Conservation (phyloP, 768 basidiomycete genomes). For the Gloeophyllum trabeum region DNA sequence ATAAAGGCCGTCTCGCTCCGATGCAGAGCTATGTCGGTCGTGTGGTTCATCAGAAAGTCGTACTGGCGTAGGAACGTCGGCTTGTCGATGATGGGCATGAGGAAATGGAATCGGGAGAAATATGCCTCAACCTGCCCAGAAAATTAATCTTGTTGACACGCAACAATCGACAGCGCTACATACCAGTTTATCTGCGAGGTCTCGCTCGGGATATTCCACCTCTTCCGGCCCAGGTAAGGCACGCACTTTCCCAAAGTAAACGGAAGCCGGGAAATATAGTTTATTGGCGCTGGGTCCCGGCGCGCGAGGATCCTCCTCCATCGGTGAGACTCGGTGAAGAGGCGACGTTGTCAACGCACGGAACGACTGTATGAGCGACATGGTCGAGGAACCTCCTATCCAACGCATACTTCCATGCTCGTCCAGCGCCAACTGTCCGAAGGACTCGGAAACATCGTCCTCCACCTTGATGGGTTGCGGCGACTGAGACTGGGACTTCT, state of each 20-base stretch:
- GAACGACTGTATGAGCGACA: constrained; percentile 88
- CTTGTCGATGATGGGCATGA: constrained; percentile 83
- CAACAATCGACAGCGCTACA: constrained; percentile 15
- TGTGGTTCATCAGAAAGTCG: constrained; percentile 62
- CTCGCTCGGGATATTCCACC: constrained; percentile 78
- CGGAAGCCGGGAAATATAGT: constrained; percentile 78
- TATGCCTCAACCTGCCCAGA: constrained; percentile 67
- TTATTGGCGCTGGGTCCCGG: constrained; percentile 77
- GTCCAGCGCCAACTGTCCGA: constrained; percentile 81
- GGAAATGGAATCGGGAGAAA: constrained; percentile 78
- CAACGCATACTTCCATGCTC: constrained; percentile 87
- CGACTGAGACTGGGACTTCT: constrained; percentile 20
- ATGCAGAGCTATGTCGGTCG: constrained; percentile 36
- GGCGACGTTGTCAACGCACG: constrained; percentile 64
- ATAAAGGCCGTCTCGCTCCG: constrained; percentile 66
- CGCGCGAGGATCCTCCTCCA: constrained; percentile 73
- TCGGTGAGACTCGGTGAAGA: constrained; percentile 67
- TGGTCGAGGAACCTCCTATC: constrained; percentile 87
- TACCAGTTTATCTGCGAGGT: constrained; percentile 81
- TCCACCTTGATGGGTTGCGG: constrained; percentile 42
- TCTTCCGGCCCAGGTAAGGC: constrained; percentile 78
- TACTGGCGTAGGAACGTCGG: constrained; percentile 71
- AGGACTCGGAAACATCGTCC: constrained; percentile 75
- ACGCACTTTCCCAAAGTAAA: constrained; percentile 79
- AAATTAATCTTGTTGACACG: constrained; percentile 13